phyloP scores from a whole-genome alignment of 2,329 filamentous ascomycete species.

The Periglandula ipomoeae region DNA sequence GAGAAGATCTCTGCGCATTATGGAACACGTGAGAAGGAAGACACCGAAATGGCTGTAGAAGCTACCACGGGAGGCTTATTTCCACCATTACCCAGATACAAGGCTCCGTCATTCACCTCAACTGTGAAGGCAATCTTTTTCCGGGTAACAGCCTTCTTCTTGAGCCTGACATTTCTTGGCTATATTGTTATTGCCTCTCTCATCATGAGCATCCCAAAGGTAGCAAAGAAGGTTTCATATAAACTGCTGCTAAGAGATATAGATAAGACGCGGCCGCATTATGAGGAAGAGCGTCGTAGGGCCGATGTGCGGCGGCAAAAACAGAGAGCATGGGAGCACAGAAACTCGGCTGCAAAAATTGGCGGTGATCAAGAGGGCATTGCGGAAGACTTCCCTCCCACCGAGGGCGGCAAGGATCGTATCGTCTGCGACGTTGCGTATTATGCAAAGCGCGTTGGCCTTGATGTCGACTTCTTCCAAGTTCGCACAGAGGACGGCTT shows the following conservation, averaged over 20 bases:
- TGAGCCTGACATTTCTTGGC: slow-evolving; percentile 69
- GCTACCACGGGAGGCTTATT: slow-evolving; percentile 66
- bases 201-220: slow-evolving; percentile 53
- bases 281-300: slow-evolving; percentile 59
- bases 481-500: slow-evolving; percentile 94
- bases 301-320: slow-evolving; percentile 46
- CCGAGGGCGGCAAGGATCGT: slow-evolving; percentile 72
- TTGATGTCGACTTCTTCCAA: slow-evolving; percentile 74
- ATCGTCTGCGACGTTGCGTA: slow-evolving; percentile 72
- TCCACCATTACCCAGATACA: slow-evolving; percentile 74
- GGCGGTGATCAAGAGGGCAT: slow-evolving; percentile 33
- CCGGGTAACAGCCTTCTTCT: slow-evolving; percentile 54
- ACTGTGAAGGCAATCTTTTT: slow-evolving; percentile 20
- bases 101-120: slow-evolving; percentile 54
- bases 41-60: background rate
- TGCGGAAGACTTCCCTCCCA: slow-evolving; percentile 55
- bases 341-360: slow-evolving; percentile 25
- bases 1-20: no score
- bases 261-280: slow-evolving; percentile 55
- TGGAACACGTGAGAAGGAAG: no score
- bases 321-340: slow-evolving; percentile 53
- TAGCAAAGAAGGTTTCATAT: slow-evolving; percentile 39
- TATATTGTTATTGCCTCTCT: slow-evolving; percentile 68
- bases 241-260: slow-evolving; percentile 51
- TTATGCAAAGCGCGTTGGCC: slow-evolving; percentile 77